Evolutionary conservation across 192 early-diverging fungal genomes (phyloP).

Genomic region (Dissophora globulifera): DNA sequence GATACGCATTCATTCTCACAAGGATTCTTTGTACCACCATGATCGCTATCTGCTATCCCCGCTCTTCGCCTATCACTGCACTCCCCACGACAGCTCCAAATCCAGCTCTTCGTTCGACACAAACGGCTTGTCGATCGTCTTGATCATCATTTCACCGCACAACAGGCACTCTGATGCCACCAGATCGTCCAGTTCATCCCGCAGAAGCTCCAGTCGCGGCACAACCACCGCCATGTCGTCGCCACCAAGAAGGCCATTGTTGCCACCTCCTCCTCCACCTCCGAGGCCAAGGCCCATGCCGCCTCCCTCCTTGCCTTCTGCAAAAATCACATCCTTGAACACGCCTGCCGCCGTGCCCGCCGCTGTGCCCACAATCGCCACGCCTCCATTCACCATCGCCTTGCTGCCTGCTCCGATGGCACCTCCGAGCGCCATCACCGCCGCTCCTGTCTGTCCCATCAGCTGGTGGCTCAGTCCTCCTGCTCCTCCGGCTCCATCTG

Average conservation of each 20-base stretch:
- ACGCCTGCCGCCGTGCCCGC: slow-evolving; percentile 58
- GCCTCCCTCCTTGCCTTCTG: slow-evolving; percentile 10
- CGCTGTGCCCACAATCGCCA: slow-evolving; percentile 40
- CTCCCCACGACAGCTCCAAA: slow-evolving; percentile 68
- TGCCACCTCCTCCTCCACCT: not conserved
- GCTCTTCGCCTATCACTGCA: slow-evolving; percentile 54
- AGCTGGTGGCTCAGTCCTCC: slow-evolving; percentile 17
- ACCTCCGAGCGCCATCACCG: slow-evolving; percentile 45
- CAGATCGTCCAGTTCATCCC: slow-evolving; percentile 59
- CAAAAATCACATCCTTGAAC: slow-evolving; percentile 59
- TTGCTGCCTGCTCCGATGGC: slow-evolving; percentile 47
- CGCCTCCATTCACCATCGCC: slow-evolving; percentile 44
- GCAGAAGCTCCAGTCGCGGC: slow-evolving; percentile 56
- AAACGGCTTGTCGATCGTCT: slow-evolving; percentile 86
- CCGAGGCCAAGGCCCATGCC: slow-evolving; percentile 20
- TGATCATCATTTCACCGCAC: slow-evolving; percentile 98
- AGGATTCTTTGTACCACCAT: not conserved
- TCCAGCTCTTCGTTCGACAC: slow-evolving; percentile 66
- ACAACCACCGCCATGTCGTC: slow-evolving; percentile 61
- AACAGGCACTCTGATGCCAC: slow-evolving; percentile 84
- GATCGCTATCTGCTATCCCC: too few species aligned
- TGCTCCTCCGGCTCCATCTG: slow-evolving; percentile 1
- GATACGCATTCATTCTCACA: not conserved
- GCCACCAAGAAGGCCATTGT: slow-evolving; percentile 23
- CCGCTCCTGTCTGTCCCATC: slow-evolving; percentile 52